phyloP scores from a whole-genome alignment of 2,329 filamentous ascomycete genomes.

The Chaetomium strumarium region DNA sequence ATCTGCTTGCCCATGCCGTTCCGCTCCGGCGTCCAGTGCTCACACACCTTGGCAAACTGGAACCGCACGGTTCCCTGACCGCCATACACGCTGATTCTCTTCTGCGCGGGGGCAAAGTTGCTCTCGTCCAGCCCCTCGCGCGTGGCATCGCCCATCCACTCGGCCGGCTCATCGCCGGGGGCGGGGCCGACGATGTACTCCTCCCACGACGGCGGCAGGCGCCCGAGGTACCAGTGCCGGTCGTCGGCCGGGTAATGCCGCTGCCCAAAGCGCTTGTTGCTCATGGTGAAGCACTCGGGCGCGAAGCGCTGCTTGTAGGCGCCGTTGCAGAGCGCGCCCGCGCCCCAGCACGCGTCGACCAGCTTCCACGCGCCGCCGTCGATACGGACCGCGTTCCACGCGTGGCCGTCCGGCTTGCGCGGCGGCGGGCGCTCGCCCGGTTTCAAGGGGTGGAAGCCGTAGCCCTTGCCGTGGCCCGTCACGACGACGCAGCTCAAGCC shows the following conservation, averaged over 20 bases:
- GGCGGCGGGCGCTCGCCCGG: conserved; percentile 62
- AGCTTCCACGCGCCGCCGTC: conserved; percentile 88
- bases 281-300: conserved; percentile 52
- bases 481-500: conserved; percentile 74
- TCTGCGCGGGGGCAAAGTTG: conserved; percentile 56
- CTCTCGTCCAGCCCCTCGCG: conserved; percentile 49
- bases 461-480: conserved; percentile 80
- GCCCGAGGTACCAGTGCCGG: conserved; percentile 65
- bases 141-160: conserved; percentile 40
- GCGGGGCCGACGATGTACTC: conserved; percentile 67
- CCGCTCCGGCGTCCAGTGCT: conserved; percentile 72
- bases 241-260: conserved; percentile 71
- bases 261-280: conserved; percentile 75
- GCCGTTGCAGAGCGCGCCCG: conserved; percentile 55
- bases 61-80: conserved; percentile 59
- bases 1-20: conserved; percentile 63
- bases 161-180: conserved; percentile 41
- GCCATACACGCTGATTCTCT: conserved; percentile 56
- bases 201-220: conserved; percentile 68
- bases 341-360: conserved; percentile 88
- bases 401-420: conserved; percentile 60
- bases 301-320: conserved; percentile 64
- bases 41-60: conserved; percentile 71
- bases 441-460: conserved; percentile 58
- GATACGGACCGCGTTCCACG: conserved; percentile 89